Evolutionary conservation across 108 stramenopile species (phyloP).

Genomic region (Discostella pseudostelligera): DNA sequence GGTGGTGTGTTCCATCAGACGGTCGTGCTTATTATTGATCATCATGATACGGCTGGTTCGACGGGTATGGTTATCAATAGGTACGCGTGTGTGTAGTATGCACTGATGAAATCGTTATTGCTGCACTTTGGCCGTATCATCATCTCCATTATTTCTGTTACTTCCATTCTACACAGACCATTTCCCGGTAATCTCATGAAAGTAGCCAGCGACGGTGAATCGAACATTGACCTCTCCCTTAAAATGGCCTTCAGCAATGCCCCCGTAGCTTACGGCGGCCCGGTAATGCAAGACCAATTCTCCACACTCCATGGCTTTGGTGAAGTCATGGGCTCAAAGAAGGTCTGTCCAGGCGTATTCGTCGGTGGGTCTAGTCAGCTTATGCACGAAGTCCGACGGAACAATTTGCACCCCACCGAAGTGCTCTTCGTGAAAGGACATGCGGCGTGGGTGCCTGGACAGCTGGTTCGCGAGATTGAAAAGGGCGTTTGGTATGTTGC

Average conservation of each 20-base stretch:
- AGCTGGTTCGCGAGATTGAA: slow-evolving; percentile 76
- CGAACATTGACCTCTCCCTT: slow-evolving; percentile 72
- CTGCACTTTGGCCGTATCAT: neutral
- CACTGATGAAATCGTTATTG: slow-evolving; percentile 1
- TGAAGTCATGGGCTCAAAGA: slow-evolving; percentile 77
- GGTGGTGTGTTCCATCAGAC: slow-evolving; percentile 90
- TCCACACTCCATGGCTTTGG: slow-evolving; percentile 82
- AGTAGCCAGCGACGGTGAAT: slow-evolving; percentile 56
- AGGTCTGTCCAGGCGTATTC: slow-evolving; percentile 82
- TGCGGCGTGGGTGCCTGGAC: slow-evolving; percentile 85
- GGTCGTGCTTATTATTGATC: slow-evolving; percentile 85
- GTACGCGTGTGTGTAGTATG: slow-evolving; percentile 51
- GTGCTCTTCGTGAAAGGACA: slow-evolving; percentile 88
- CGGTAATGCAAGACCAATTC: slow-evolving; percentile 78
- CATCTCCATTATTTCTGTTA: slow-evolving; percentile 1
- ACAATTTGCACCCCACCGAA: slow-evolving; percentile 58
- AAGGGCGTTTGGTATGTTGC: slow-evolving; percentile 88
- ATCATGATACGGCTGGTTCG: slow-evolving; percentile 69
- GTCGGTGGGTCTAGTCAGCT: slow-evolving; percentile 83
- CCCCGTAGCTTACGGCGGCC: slow-evolving; percentile 83
- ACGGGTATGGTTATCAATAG: slow-evolving; percentile 88
- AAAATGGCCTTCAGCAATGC: slow-evolving; percentile 74
- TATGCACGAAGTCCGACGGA: slow-evolving; percentile 72
- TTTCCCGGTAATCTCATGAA: slow-evolving; percentile 68
- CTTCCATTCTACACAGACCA: slow-evolving; percentile 49